Percentiles rank a stretch among this genome's conserved stretches.
These are phyloP conservation scores for Aspergillus sclerotioniger DNA, from an alignment of 495 filamentous ascomycete species.

Conservation along the genomic window DNA sequence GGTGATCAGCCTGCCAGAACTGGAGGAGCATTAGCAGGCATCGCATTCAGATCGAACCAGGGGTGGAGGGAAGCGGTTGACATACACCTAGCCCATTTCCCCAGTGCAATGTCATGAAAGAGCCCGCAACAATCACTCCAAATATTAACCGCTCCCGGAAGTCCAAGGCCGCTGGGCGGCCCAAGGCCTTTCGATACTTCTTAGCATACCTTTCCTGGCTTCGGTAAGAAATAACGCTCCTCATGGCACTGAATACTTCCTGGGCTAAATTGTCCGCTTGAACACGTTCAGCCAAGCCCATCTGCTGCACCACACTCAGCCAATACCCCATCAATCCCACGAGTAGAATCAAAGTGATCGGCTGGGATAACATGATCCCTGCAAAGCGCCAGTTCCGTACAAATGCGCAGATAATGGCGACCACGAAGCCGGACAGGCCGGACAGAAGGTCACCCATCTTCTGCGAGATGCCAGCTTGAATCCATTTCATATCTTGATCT, in stretches of 20 bases:
- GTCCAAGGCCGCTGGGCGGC: conserved; percentile 19
- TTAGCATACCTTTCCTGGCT: conserved; percentile 72
- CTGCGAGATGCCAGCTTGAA: conserved; percentile 14
- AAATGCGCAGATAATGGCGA: conserved; percentile 7
- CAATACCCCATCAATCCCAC: conserved; percentile 4
- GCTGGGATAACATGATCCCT: conserved; percentile 15
- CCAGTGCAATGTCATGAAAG: conserved; percentile 15
- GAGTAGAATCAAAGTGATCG: conserved; percentile 8
- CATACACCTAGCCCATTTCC: conserved; percentile 18
- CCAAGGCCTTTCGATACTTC: conserved; percentile 68
- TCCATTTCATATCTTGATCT: conserved; percentile 11
- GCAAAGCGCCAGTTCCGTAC: conserved; percentile 10
- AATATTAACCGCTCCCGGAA: conserved; percentile 14
- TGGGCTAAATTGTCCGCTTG: no score
- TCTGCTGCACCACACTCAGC: no score
- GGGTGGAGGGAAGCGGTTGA: neutral
- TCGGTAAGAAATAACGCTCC: conserved; percentile 80
- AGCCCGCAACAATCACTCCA: conserved; percentile 13
- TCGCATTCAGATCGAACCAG: neutral
- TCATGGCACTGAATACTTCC: conserved; percentile 75
- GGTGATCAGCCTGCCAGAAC: conserved; percentile 11
- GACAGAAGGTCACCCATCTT: conserved; percentile 6
- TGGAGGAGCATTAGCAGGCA: neutral
- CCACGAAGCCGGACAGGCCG: conserved; percentile 7
- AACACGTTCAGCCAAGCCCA: no score